These are phyloP conservation scores for Phialemoniopsis sp. DNA, from an alignment of 2,329 filamentous ascomycete species.

Conservation along the genomic window DNA sequence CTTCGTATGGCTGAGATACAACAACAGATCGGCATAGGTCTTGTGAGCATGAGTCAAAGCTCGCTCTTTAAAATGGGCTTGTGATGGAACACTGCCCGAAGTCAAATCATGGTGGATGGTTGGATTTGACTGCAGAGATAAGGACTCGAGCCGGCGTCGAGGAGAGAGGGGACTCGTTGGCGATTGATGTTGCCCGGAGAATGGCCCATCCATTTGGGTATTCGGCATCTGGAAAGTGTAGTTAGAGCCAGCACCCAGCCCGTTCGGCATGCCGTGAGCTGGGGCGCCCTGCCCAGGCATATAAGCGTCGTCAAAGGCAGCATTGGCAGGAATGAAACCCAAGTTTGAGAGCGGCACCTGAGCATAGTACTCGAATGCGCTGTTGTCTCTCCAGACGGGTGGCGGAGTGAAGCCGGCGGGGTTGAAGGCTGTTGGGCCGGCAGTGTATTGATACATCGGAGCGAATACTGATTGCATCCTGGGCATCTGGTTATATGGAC, in stretches of 20 bases:
- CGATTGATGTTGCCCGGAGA: too few relatives aligned
- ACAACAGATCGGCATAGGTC: conserved; percentile 67
- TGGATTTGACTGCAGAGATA: conserved; percentile 10
- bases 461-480: conserved; percentile 19
- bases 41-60: conserved; percentile 66
- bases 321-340: conserved; percentile 27
- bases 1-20: conserved; percentile 58
- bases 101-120: too few relatives aligned
- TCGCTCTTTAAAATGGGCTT: conserved; percentile 59
- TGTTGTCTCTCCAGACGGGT: conserved; percentile 30
- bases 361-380: conserved; percentile 23
- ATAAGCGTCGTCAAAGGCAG: conserved; percentile 23
- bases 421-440: conserved; percentile 33
- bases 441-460: conserved; percentile 26
- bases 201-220: too few relatives aligned
- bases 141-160: conserved; percentile 15
- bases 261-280: conserved; percentile 14
- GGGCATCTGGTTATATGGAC: conserved; percentile 12
- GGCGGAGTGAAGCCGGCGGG: conserved; percentile 29
- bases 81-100: conserved; percentile 18
- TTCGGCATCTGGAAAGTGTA: conserved; percentile 6
- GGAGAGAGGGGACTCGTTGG: conserved; percentile 6
- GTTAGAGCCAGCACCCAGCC: conserved; percentile 15
- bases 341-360: conserved; percentile 23
- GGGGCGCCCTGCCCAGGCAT: conserved; percentile 21